A percentile compares a stretch with the other conserved stretches of the same genome.
Evolutionary conservation across 208 protist species (phyloP).

Genomic region (Borovskyia barvae): DNA sequence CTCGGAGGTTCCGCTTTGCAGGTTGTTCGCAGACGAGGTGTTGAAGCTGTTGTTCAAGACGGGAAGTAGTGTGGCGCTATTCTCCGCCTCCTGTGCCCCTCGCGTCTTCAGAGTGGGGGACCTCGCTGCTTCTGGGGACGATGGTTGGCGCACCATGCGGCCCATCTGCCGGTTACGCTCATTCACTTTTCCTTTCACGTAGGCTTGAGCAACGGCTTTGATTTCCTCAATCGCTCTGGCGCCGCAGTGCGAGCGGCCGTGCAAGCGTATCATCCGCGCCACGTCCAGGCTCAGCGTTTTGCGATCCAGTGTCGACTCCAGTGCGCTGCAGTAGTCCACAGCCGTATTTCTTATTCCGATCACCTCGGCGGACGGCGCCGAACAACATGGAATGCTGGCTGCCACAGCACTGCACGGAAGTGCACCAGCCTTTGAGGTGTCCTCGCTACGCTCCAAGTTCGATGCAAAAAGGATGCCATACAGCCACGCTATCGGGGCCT

Average conservation of each 20-base stretch:
- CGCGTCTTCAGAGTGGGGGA: neutral
- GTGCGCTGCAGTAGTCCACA: slow-evolving; percentile 6
- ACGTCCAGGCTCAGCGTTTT: slow-evolving; percentile 39
- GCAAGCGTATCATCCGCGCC: slow-evolving; percentile 37
- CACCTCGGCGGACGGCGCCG: neutral
- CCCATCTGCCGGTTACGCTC: slow-evolving; percentile 12
- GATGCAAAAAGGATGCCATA: no score
- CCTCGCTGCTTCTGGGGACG: neutral
- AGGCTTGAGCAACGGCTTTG: slow-evolving; percentile 22
- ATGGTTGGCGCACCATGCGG: neutral
- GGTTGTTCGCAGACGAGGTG: neutral
- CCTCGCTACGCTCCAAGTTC: no score
- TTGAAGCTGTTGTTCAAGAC: neutral
- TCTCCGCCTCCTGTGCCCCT: no score
- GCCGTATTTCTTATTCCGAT: neutral
- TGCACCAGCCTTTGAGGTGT: no score
- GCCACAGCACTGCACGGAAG: no score
- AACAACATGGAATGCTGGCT: no score
- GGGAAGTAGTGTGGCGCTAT: neutral
- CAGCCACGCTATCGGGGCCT: no score
- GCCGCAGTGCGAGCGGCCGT: slow-evolving; percentile 40
- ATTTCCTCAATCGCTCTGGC: slow-evolving; percentile 45
- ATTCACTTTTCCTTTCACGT: slow-evolving; percentile 15
- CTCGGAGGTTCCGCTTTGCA: neutral
- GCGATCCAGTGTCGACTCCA: slow-evolving; percentile 26